Percentiles rank a stretch among this genome's conserved stretches.
These are phyloP conservation scores for Bisporella sp. DNA, from an alignment of 2,329 filamentous ascomycete genomes.

Conservation along the genomic window DNA sequence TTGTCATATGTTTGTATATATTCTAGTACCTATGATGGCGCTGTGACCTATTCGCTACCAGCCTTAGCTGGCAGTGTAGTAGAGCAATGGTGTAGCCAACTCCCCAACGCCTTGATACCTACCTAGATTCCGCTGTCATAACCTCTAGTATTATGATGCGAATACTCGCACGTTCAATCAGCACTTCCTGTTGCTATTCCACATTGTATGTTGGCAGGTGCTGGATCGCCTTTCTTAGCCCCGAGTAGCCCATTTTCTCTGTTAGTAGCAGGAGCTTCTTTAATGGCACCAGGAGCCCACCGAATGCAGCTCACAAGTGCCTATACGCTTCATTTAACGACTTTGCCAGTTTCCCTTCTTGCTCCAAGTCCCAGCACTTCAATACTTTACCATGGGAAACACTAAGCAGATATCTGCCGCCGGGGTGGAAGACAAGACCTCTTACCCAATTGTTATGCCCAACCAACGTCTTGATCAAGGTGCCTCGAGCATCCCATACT, in stretches of 20 bases:
- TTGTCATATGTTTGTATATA: too few relatives aligned
- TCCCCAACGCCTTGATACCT: too few relatives aligned
- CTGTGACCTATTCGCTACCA: too few relatives aligned
- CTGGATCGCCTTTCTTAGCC: constrained; percentile 33
- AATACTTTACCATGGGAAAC: constrained; percentile 87
- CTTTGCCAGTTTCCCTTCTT: constrained; percentile 87
- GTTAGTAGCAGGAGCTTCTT: constrained; percentile 42
- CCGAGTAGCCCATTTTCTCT: constrained; percentile 39
- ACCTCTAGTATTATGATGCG: constrained; percentile 44
- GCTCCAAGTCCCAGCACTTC: constrained; percentile 86
- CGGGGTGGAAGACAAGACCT: constrained; percentile 79
- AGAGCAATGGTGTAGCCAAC: too few relatives aligned
- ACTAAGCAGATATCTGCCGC: constrained; percentile 82
- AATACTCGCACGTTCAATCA: constrained; percentile 75
- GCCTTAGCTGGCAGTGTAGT: too few relatives aligned
- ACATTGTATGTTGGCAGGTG: constrained; percentile 65
- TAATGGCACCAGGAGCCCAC: constrained; percentile 75
- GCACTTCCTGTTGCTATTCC: constrained; percentile 85
- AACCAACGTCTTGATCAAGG: constrained; percentile 72
- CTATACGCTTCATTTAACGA: constrained; percentile 68
- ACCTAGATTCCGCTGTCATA: too few relatives aligned
- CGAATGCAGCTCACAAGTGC: constrained; percentile 76
- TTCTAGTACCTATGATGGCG: too few relatives aligned
- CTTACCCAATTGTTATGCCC: constrained; percentile 96
- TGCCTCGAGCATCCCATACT: constrained; percentile 81